Percentiles rank a stretch among this genome's conserved stretches.
Evolutionary conservation across 352 stramenopile genomes (phyloP).

Genomic region (Pythium dissimile): DNA sequence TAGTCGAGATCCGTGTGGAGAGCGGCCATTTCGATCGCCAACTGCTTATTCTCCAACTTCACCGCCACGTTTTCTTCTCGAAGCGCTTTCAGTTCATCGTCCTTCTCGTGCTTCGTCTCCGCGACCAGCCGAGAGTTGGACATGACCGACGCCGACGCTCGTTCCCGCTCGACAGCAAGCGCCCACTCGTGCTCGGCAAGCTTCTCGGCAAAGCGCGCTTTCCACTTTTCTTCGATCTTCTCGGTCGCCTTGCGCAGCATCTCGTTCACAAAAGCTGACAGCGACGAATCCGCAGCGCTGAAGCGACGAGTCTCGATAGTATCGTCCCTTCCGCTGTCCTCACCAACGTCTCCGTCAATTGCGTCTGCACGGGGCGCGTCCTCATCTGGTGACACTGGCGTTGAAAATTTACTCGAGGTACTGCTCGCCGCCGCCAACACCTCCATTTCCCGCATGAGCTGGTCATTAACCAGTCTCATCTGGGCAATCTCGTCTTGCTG

Average conservation of each 20-base stretch:
- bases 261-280: constrained; percentile 69
- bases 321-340: not conserved
- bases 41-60: constrained; percentile 59
- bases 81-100: constrained; percentile 73
- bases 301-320: not conserved
- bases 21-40: constrained; percentile 68
- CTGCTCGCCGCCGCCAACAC: constrained; percentile 5
- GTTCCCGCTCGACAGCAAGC: constrained; percentile 59
- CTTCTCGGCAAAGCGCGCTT: constrained; percentile 64
- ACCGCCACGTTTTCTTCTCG: constrained; percentile 60
- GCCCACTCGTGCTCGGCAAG: constrained; percentile 64
- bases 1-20: constrained; percentile 65
- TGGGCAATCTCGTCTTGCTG: constrained; percentile 16
- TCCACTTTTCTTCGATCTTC: constrained; percentile 84
- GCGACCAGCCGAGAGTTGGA: constrained; percentile 66
- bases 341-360: not conserved
- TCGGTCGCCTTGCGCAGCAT: constrained; percentile 76
- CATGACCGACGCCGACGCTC: constrained; percentile 56
- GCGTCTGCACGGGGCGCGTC: not conserved
- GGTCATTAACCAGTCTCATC: constrained; percentile 16
- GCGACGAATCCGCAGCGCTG: constrained; percentile 47
- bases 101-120: constrained; percentile 70
- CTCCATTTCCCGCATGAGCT: constrained; percentile 21
- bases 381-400: not conserved
- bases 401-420: not conserved